phyloP scores from a whole-genome alignment of 345 rosid species.

The Ceriops zippeliana region DNA sequence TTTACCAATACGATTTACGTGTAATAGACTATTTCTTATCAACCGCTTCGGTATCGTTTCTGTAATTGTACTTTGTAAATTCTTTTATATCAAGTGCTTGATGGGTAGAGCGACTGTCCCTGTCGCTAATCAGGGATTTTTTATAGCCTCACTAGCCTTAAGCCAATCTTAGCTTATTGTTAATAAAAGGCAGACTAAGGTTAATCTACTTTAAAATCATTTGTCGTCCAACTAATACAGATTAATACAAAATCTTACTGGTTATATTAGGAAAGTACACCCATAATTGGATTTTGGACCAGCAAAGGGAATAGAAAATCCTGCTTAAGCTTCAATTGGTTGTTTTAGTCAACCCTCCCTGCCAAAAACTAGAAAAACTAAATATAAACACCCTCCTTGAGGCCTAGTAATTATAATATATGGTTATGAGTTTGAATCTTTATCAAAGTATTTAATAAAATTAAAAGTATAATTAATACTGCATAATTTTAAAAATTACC shows the following conservation, averaged over 20 bases:
- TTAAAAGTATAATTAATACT: too few relatives aligned
- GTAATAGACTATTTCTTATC: constrained; percentile 21
- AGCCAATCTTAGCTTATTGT: neutral
- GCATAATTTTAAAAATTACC: too few relatives aligned
- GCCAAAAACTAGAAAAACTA: too few relatives aligned
- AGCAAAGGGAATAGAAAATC: neutral
- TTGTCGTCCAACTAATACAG: constrained; percentile 11
- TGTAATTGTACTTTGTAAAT: constrained; percentile 3
- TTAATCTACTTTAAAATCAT: neutral
- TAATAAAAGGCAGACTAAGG: neutral
- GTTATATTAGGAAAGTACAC: neutral
- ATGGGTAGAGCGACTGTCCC: constrained; percentile 26
- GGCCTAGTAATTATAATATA: too few relatives aligned
- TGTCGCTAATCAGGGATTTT: constrained; percentile 14
- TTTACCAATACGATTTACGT: constrained; percentile 36
- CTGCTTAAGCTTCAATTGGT: neutral
- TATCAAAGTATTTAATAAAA: too few relatives aligned
- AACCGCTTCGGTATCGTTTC: constrained; percentile 13
- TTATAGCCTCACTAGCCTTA: constrained; percentile 20
- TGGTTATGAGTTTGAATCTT: too few relatives aligned
- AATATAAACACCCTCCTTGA: too few relatives aligned
- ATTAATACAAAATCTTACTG: neutral
- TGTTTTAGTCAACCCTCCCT: neutral
- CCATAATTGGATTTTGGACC: neutral
- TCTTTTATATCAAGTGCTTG: constrained; percentile 18